Evolutionary conservation across 805 yeast genomes (phyloP).

Genomic region (Ogataea degrootiae): DNA sequence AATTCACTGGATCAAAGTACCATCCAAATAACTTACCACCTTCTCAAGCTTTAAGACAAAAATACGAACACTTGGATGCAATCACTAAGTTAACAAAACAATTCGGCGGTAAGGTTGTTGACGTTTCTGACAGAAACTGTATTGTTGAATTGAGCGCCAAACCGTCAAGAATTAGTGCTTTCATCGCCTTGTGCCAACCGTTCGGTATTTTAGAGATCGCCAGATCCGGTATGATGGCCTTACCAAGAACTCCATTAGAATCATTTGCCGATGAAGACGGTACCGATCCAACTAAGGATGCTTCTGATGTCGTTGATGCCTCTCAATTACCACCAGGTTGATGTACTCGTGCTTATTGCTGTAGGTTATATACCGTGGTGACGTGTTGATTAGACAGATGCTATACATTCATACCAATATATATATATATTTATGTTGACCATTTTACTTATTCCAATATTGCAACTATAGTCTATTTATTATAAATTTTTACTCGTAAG

Average conservation of each 20-base stretch:
- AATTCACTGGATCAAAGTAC: slow-evolving; percentile 42
- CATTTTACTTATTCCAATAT: too few species aligned
- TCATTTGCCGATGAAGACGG: slow-evolving; percentile 43
- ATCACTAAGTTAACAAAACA: slow-evolving; percentile 74
- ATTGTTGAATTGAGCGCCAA: slow-evolving; percentile 92
- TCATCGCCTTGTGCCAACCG: slow-evolving; percentile 86
- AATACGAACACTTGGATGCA: slow-evolving; percentile 82
- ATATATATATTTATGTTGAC: too few species aligned
- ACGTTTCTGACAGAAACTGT: slow-evolving; percentile 88
- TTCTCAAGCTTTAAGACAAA: slow-evolving; percentile 90
- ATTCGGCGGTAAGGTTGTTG: slow-evolving; percentile 92
- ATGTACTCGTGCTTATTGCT: background rate
- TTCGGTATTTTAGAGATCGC: slow-evolving; percentile 96
- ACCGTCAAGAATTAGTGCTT: slow-evolving; percentile 83
- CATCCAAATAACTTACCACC: slow-evolving; percentile 90
- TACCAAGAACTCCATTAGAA: slow-evolving; percentile 90
- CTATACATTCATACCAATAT: too few species aligned
- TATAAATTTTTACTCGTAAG: too few species aligned
- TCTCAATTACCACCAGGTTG: slow-evolving; percentile 95
- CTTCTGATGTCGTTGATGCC: slow-evolving; percentile 74
- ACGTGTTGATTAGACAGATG: too few species aligned
- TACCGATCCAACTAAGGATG: slow-evolving; percentile 45
- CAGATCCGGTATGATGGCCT: slow-evolving; percentile 97
- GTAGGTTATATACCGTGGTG: too few species aligned
- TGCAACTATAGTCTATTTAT: too few species aligned